Evolutionary conservation across 257 asterid genomes (phyloP).

Genomic region (Solanum paucissectum): DNA sequence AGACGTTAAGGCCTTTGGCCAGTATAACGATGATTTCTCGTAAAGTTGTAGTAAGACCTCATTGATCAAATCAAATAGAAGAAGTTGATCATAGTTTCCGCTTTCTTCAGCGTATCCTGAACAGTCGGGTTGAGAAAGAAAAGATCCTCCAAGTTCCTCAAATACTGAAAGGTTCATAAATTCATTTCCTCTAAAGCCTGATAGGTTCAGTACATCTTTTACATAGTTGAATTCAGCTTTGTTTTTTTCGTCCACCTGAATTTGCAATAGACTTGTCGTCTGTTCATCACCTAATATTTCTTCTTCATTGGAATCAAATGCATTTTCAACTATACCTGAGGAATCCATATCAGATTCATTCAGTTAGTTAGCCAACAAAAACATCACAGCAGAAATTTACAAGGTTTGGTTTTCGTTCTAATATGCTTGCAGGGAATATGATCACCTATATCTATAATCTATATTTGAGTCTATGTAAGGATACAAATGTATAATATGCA

Average conservation of each 20-base stretch:
- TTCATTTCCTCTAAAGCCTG: constrained; percentile 54
- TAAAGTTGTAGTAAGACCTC: constrained; percentile 51
- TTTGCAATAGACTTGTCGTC: constrained; percentile 8
- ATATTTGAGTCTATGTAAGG: not conserved
- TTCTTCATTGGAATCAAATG: not conserved
- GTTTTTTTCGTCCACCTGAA: constrained; percentile 27
- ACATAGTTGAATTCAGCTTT: constrained; percentile 53
- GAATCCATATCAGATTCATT: not conserved
- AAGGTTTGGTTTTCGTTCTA: not conserved
- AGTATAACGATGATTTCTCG: constrained; percentile 51
- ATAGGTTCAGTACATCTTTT: constrained; percentile 47
- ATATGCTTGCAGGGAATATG: not conserved
- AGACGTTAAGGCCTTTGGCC: constrained; percentile 48
- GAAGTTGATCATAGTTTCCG: constrained; percentile 27
- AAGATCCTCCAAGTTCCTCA: constrained; percentile 37
- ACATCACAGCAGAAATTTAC: not conserved
- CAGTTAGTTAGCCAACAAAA: not conserved
- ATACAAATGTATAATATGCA: not conserved
- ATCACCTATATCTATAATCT: not conserved
- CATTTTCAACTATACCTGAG: not conserved
- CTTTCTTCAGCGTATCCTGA: constrained; percentile 19
- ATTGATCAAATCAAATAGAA: constrained; percentile 60
- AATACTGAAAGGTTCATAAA: constrained; percentile 42
- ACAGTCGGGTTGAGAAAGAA: constrained; percentile 13
- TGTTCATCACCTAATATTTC: constrained; percentile 14